A percentile compares a stretch with the other conserved stretches of the same genome.
Conservation (phyloP, 805 yeast species). For the Limtongia smithiae region DNA sequence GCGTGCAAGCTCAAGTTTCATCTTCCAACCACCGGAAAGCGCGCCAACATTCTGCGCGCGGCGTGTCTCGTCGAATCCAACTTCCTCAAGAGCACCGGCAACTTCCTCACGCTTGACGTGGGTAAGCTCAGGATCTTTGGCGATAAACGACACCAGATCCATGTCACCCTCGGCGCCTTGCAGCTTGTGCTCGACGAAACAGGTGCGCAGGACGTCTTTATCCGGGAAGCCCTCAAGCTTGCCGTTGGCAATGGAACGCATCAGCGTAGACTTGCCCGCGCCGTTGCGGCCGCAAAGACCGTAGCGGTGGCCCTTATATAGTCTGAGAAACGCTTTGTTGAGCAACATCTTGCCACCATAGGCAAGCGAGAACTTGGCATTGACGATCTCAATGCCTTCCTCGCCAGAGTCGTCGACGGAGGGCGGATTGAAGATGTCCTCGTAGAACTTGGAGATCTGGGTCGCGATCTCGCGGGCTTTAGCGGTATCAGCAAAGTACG, state of each 20-base stretch:
- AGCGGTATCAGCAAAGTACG: slow-evolving; percentile 47
- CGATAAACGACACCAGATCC: slow-evolving; percentile 84
- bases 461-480: slow-evolving; percentile 12
- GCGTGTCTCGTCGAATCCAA: slow-evolving; percentile 90
- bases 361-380: slow-evolving; percentile 91
- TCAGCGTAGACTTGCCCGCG: slow-evolving; percentile 96
- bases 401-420: slow-evolving; percentile 23
- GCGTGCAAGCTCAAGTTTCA: slow-evolving; percentile 97
- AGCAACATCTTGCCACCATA: slow-evolving; percentile 96
- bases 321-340: slow-evolving; percentile 84
- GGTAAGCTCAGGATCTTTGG: slow-evolving; percentile 76
- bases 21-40: slow-evolving; percentile 98
- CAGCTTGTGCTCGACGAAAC: slow-evolving; percentile 94
- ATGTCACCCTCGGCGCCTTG: slow-evolving; percentile 93
- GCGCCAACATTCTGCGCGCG: slow-evolving; percentile 90
- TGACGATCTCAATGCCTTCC: slow-evolving; percentile 78
- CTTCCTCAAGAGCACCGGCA: slow-evolving; percentile 68
- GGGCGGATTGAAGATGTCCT: slow-evolving; percentile 20
- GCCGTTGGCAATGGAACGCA: slow-evolving; percentile 96
- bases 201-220: slow-evolving; percentile 77
- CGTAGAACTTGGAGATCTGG: slow-evolving; percentile 26
- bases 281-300: slow-evolving; percentile 98
- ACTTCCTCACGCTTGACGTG: slow-evolving; percentile 61
- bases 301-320: slow-evolving; percentile 91
- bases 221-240: slow-evolving; percentile 97